Conservation (phyloP, 768 basidiomycete species). For the Termitomyces sp. region DNA sequence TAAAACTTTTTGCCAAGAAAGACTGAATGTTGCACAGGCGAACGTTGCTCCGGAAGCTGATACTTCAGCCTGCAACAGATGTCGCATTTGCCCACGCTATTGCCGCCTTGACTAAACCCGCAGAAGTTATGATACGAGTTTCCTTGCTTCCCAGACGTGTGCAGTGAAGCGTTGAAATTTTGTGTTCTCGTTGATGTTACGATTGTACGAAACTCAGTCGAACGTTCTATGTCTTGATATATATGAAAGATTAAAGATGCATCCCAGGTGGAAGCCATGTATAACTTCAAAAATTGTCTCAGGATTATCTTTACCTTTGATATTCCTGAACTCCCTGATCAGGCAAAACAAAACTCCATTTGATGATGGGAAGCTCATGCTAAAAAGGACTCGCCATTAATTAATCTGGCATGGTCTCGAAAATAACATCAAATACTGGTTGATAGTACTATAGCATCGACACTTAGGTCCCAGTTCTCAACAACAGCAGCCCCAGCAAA, state of each 20-base stretch:
- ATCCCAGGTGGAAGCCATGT: not conserved
- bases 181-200: not conserved
- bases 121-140: not conserved
- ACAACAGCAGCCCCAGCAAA: not conserved
- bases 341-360: not conserved
- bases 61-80: slow-evolving; percentile 10
- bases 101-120: slow-evolving; percentile 5
- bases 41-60: slow-evolving; percentile 13
- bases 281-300: not conserved
- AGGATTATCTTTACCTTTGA: not conserved
- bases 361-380: not conserved
- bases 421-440: not conserved
- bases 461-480: not conserved
- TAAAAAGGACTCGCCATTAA: not conserved
- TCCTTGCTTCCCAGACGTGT: not conserved
- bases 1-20: not conserved
- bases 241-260: not conserved
- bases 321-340: no score
- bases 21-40: slow-evolving; percentile 10
- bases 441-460: not conserved
- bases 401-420: not conserved
- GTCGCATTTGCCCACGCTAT: slow-evolving; percentile 19
- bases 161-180: not conserved
- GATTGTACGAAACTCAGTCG: not conserved
- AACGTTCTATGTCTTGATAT: not conserved